These are phyloP conservation scores for Candida sonorensis DNA, from an alignment of 805 yeast genomes.

Conservation along the genomic window DNA sequence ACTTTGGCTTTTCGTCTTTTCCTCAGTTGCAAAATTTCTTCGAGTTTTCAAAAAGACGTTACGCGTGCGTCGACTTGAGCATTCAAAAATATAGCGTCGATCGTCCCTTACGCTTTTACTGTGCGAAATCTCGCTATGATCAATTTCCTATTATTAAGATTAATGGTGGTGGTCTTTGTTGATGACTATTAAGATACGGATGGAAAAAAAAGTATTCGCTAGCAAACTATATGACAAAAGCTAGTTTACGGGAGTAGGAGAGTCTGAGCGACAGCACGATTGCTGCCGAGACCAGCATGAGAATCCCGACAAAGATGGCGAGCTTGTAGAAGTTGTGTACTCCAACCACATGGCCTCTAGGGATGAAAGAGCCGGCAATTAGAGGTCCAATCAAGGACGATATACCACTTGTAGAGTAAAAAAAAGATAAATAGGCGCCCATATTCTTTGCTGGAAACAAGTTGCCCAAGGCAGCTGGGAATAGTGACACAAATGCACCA, in stretches of 20 bases:
- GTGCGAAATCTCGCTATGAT: no score
- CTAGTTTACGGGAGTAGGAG: constrained; percentile 4
- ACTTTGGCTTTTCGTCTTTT: no score
- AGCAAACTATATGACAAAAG: constrained; percentile 1
- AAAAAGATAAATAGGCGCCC: constrained; percentile 23
- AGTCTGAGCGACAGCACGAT: constrained; percentile 3
- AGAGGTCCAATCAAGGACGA: constrained; percentile 30
- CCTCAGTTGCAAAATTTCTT: no score
- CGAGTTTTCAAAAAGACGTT: no score
- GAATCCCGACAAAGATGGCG: constrained; percentile 24
- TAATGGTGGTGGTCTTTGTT: no score
- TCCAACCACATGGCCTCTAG: constrained; percentile 12
- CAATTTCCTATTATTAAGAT: no score
- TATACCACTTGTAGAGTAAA: constrained; percentile 23
- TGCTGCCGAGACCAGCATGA: constrained; percentile 17
- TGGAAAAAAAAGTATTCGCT: no score
- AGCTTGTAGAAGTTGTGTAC: constrained; percentile 22
- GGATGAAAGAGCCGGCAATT: constrained; percentile 28
- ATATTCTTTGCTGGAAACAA: constrained; percentile 26
- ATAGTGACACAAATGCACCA: constrained; percentile 27
- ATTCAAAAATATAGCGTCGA: no score
- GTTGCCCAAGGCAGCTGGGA: constrained; percentile 27
- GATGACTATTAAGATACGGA: no score
- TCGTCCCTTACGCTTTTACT: no score
- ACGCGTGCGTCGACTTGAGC: no score